These are phyloP conservation scores for Clitopilus passeckerianus DNA, from an alignment of 768 basidiomycete species.

Conservation along the genomic window DNA sequence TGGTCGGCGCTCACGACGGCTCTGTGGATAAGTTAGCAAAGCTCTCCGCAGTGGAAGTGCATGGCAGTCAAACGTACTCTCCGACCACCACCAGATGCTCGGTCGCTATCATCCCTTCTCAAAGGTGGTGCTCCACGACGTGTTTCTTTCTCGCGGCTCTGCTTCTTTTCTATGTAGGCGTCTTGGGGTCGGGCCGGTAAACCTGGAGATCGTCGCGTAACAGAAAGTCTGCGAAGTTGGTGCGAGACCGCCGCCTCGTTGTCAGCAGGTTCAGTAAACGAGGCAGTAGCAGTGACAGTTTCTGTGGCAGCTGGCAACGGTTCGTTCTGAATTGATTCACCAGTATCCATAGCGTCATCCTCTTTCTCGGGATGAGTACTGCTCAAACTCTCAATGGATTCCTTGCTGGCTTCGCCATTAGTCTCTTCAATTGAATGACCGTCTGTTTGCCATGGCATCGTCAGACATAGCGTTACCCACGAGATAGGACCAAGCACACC, in stretches of 20 bases:
- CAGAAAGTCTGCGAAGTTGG: neutral
- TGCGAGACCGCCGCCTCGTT: neutral
- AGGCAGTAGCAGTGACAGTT: neutral
- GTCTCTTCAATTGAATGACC: no score
- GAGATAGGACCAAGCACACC: neutral
- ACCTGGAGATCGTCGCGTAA: neutral
- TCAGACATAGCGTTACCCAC: neutral
- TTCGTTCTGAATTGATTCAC: no score
- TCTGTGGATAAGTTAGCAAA: conserved; percentile 3
- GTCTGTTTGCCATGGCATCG: no score
- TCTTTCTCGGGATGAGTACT: no score
- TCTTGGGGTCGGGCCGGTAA: neutral
- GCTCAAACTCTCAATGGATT: no score
- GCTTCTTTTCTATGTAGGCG: neutral
- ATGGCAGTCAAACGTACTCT: neutral
- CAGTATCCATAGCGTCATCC: no score
- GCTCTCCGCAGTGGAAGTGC: neutral
- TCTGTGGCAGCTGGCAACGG: neutral
- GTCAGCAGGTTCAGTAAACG: neutral
- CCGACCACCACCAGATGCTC: neutral
- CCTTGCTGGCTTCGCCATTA: no score
- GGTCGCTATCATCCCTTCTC: neutral
- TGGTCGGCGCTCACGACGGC: conserved; percentile 20
- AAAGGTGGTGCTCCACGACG: neutral
- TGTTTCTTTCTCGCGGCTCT: neutral